A percentile compares a stretch with the other conserved stretches of the same genome.
Evolutionary conservation across 768 basidiomycete genomes (phyloP).

Genomic region (Trametes villosa): DNA sequence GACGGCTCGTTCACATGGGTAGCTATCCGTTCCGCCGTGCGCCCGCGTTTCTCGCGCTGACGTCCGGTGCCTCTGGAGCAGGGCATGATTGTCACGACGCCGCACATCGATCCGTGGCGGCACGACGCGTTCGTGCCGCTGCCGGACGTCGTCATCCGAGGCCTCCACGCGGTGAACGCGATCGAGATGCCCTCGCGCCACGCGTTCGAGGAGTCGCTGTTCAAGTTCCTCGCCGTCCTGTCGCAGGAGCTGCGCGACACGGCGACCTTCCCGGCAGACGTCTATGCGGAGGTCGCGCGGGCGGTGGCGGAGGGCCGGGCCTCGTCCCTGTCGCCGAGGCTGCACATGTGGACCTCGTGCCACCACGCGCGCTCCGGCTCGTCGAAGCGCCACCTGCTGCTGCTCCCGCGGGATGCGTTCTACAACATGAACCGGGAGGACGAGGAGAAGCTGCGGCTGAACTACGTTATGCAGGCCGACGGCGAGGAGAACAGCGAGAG

Average conservation of each 20-base stretch:
- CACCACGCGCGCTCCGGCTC: slow-evolving; percentile 69
- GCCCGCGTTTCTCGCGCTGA: slow-evolving; percentile 1
- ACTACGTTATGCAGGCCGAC: slow-evolving; percentile 49
- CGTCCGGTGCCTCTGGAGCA: slow-evolving; percentile 39
- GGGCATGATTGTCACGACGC: slow-evolving; percentile 43
- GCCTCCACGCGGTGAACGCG: slow-evolving; percentile 55
- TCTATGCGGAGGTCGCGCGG: slow-evolving; percentile 55
- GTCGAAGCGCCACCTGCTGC: slow-evolving; percentile 56
- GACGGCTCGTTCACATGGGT: slow-evolving; percentile 50
- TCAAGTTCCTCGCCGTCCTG: slow-evolving; percentile 53
- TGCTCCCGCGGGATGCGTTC: slow-evolving; percentile 63
- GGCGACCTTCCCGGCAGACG: slow-evolving; percentile 56
- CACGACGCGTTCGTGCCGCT: slow-evolving; percentile 63
- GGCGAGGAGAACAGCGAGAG: slow-evolving; percentile 32
- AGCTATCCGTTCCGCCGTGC: background rate
- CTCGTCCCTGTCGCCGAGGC: slow-evolving; percentile 42
- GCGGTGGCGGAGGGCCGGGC: slow-evolving; percentile 45
- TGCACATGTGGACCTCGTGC: slow-evolving; percentile 56
- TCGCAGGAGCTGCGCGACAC: slow-evolving; percentile 63
- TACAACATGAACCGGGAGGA: slow-evolving; percentile 54
- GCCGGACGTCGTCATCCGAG: slow-evolving; percentile 56
- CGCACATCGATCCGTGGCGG: slow-evolving; percentile 60
- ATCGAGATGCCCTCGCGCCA: slow-evolving; percentile 63
- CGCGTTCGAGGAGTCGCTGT: slow-evolving; percentile 54
- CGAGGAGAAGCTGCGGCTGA: slow-evolving; percentile 53